Base-by-base conservation (phyloP, 495 filamentous ascomycete genomes). In the Aspergillus asperescens region DNA sequence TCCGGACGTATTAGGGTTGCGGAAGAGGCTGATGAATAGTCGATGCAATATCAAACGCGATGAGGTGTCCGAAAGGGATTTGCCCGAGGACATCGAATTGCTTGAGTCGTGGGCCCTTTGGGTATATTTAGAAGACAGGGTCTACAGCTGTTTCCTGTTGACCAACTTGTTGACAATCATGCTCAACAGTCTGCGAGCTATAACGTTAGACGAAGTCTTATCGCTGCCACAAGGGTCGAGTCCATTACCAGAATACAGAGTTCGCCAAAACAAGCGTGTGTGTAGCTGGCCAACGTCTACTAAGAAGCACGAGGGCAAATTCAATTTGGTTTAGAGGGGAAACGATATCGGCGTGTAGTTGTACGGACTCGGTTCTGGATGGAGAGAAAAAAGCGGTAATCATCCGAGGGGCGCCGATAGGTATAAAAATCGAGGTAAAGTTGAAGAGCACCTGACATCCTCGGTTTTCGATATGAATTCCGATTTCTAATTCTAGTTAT, bases 111-210 rank as follows among this genome's bases (percentile, higher is more conserved):
- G 29, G 10, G 3, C 7, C 10, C n/a, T 35, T 35, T 4, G n/a
- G n/a, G n/a, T 8, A 35, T 8, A 3, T 8, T 35, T 35, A 12
- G 23, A 22, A 25, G 38, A 38, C 31, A 44, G 40, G 19, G 4
- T 45, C 22, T 8, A 43, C 18, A 16, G 28, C 27, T 37, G 40
- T 42, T 47, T 15, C 38, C 13, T 22, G 9, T 52, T 20, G 34
- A 15, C 23, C 12, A 24, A 51, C 10, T 40, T 15, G 40, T 46
- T 9, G 15, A 54, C 19, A 47, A 37, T 40, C 50, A 58, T 58
- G 29, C 35, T 58, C 44, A 50, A 35, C 28, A 32, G 20, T 10
- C 32, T n/a, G 25, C 18, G 13, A 20, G n/a, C 24, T 40, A 22
- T 19, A 50, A 16, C 19, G 42, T 56, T 23, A 34, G 27, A 35